Evolutionary conservation across 2,329 filamentous ascomycete species (phyloP), one percentile per base, ranked within the genome.

Genomic region (Nothomitra cinnamomea): DNA sequence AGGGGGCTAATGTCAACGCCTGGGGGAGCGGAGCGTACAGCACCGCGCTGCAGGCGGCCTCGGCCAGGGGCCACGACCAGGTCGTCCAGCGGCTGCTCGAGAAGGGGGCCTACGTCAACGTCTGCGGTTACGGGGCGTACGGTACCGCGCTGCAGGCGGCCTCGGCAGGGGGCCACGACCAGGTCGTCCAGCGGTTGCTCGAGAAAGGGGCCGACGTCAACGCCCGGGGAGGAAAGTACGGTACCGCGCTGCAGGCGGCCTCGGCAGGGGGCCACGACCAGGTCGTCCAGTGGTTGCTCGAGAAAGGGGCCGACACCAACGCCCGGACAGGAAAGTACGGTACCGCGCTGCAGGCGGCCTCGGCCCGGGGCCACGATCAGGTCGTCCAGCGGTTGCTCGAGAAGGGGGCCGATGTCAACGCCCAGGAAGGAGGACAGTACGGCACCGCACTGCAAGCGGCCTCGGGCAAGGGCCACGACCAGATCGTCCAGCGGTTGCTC

Each of bases 11-110:
- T 41, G 56, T 61, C 52, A 61, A 63, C 54, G 55, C 51, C 8
- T 36, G 51, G 24, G 54, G 48, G 17, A n/a, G n/a, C n/a, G 57
- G 54, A 56, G 15, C 6, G 1, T 45, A 52, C 12, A 54, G 54
- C 36, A 58, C 24, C 35, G 58, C 58, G 35, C 56, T 61, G 3
- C 52, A 59, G n/a, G 57, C 55, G 12, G 59, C 60, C 28, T 53
- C 54, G 17, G 15, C 2, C 6, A 17, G 25, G 24, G 48, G 53
- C 28, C 21, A 54, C 42, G 36, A 28, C 6, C 36, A 43, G 49
- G 51, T 57, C 7, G 55, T 57, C 7, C 38, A 54, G 45, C 19
- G 57, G 50, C 50, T 52, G 21, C 25, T 52, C 12, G 50, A 52
- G 7, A 42, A 51, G 36, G 50, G 50, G 1, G 25, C 50, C 1